A percentile compares a stretch with the other conserved stretches of the same genome.
These are phyloP conservation scores for Fusarium sp. DNA, from an alignment of 2,329 filamentous ascomycete genomes.

Conservation along the genomic window DNA sequence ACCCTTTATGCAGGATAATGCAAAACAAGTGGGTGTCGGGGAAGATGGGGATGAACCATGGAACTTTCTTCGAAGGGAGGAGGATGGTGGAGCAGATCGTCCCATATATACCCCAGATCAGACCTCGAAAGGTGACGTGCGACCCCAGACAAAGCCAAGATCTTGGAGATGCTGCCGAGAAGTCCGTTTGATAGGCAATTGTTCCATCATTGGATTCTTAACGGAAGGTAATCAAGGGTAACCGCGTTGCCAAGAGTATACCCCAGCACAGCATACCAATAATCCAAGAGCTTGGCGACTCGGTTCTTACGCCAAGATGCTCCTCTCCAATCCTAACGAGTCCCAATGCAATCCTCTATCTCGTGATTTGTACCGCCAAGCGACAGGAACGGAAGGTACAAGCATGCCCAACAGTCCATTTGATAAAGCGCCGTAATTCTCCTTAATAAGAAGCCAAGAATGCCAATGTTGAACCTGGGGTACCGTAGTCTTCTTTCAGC, in stretches of 20 bases:
- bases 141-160: not conserved
- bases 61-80: constrained; percentile 13
- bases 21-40: not conserved
- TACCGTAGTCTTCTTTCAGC: not conserved
- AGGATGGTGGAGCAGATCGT: constrained; percentile 10
- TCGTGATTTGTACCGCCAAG: constrained; percentile 33
- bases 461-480: not conserved
- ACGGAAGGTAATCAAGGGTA: not conserved
- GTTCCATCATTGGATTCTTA: not conserved
- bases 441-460: not conserved
- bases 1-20: not conserved
- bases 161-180: not conserved
- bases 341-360: constrained; percentile 25
- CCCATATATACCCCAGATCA: constrained; percentile 17
- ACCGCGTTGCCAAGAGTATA: constrained; percentile 18
- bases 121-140: not conserved
- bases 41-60: constrained; percentile 3
- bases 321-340: constrained; percentile 15
- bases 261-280: constrained; percentile 11
- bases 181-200: not conserved
- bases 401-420: not conserved
- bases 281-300: constrained; percentile 21
- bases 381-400: constrained; percentile 25
- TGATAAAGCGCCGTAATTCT: not conserved
- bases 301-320: constrained; percentile 30